Evolutionary conservation across 1,139 yeast genomes (phyloP).

Genomic region (Kodamaea sp.): DNA sequence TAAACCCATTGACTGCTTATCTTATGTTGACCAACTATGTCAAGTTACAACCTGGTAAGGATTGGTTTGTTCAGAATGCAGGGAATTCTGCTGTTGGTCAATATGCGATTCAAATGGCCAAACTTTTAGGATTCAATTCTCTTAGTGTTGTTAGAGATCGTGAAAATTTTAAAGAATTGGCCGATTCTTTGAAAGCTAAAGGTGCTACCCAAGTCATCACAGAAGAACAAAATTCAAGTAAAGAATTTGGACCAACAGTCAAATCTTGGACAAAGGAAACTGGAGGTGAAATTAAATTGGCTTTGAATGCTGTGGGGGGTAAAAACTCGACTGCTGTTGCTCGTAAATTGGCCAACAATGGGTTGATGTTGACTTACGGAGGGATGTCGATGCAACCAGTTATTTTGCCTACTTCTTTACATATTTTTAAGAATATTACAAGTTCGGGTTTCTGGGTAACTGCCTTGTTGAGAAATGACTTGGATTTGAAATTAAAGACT

Average conservation of each 20-base stretch:
- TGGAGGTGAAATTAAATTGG: constrained; percentile 61
- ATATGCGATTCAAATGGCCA: constrained; percentile 84
- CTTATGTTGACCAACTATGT: constrained; percentile 77
- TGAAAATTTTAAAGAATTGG: constrained; percentile 63
- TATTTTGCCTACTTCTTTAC: constrained; percentile 77
- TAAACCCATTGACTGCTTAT: constrained; percentile 90
- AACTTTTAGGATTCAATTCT: constrained; percentile 73
- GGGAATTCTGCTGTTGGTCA: constrained; percentile 97
- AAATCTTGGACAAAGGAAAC: constrained; percentile 61
- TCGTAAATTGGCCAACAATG: constrained; percentile 65
- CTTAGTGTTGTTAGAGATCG: constrained; percentile 87
- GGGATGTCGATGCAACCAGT: constrained; percentile 98
- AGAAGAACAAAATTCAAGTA: constrained; percentile 74
- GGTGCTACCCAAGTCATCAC: constrained; percentile 93
- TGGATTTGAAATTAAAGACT: constrained; percentile 57
- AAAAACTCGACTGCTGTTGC: constrained; percentile 76
- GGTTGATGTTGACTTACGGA: constrained; percentile 86
- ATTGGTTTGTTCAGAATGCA: constrained; percentile 96
- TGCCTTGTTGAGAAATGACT: constrained; percentile 62
- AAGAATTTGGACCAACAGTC: constrained; percentile 57
- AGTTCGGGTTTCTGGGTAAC: constrained; percentile 95
- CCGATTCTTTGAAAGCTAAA: constrained; percentile 50
- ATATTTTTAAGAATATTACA: constrained; percentile 83
- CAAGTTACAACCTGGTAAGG: constrained; percentile 59
- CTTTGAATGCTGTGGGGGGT: constrained; percentile 92